phyloP scores from a whole-genome alignment of 1,139 yeast genomes.

The Pichia sp. region DNA sequence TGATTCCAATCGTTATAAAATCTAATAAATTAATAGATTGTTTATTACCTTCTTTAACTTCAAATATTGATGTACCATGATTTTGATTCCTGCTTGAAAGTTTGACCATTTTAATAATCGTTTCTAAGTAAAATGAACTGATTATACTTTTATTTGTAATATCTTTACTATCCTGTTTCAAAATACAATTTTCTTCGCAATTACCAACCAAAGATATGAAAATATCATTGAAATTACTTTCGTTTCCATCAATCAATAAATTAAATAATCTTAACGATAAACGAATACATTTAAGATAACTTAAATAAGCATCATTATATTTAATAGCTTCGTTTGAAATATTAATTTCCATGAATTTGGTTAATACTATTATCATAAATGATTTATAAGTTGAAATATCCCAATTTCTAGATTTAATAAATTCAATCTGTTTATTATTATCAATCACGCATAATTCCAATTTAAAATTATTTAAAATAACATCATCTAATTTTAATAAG shows the following conservation, averaged over 20 bases:
- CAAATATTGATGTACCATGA: constrained; percentile 17
- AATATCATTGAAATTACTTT: constrained; percentile 42
- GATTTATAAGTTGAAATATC: constrained; percentile 60
- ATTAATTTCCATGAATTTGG: constrained; percentile 38
- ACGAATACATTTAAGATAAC: constrained; percentile 31
- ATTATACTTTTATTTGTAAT: background rate
- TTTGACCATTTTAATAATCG: constrained; percentile 22
- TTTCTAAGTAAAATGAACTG: constrained; percentile 20
- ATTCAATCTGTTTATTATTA: constrained; percentile 36
- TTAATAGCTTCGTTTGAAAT: constrained; percentile 22
- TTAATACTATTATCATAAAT: constrained; percentile 42
- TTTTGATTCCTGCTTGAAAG: constrained; percentile 21
- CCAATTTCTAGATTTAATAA: constrained; percentile 40
- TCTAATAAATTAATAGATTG: constrained; percentile 21
- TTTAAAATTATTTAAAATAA: constrained; percentile 42
- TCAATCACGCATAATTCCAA: constrained; percentile 54
- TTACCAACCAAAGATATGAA: constrained; percentile 29
- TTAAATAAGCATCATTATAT: constrained; percentile 21
- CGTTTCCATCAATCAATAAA: constrained; percentile 50
- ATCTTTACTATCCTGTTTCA: background rate
- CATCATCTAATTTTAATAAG: constrained; percentile 43
- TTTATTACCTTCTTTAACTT: constrained; percentile 9
- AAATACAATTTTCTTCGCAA: constrained; percentile 13
- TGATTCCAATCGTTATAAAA: constrained; percentile 24
- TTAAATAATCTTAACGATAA: constrained; percentile 39